Evolutionary conservation across 2,329 filamentous ascomycete genomes (phyloP).

Genomic region (Xylariales sp.): DNA sequence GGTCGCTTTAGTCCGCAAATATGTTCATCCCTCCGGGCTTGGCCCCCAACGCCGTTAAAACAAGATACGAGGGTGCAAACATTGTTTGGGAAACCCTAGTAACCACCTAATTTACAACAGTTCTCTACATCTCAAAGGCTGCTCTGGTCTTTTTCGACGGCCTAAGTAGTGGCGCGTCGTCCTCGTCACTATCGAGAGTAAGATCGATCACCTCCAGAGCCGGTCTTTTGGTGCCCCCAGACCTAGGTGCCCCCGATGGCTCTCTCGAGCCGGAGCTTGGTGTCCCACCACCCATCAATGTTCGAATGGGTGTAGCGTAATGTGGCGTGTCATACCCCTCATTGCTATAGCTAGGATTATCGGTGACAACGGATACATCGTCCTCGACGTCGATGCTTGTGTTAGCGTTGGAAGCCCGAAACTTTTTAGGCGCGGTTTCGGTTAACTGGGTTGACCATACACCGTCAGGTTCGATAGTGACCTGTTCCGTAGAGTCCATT

Average conservation of each 20-base stretch:
- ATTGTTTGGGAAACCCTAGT: neutral
- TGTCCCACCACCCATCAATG: slow-evolving; percentile 37
- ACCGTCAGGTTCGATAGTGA: slow-evolving; percentile 89
- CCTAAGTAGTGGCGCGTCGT: slow-evolving; percentile 56
- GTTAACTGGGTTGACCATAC: slow-evolving; percentile 69
- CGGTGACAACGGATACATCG: slow-evolving; percentile 61
- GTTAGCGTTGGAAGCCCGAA: slow-evolving; percentile 44
- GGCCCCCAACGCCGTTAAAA: slow-evolving; percentile 28
- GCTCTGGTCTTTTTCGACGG: slow-evolving; percentile 56
- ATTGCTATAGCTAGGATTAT: slow-evolving; percentile 53
- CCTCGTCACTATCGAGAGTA: slow-evolving; percentile 67
- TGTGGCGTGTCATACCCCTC: slow-evolving; percentile 51
- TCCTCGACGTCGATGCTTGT: slow-evolving; percentile 60
- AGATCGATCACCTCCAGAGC: slow-evolving; percentile 68
- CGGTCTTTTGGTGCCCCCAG: slow-evolving; percentile 48
- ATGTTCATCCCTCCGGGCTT: slow-evolving; percentile 17
- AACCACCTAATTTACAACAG: slow-evolving; percentile 25
- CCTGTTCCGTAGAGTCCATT: slow-evolving; percentile 77
- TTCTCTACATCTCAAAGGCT: slow-evolving; percentile 12
- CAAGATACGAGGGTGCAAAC: slow-evolving; percentile 3
- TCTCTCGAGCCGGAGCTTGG: slow-evolving; percentile 42
- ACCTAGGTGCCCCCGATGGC: slow-evolving; percentile 54
- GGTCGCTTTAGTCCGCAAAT: slow-evolving; percentile 9
- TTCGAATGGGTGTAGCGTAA: slow-evolving; percentile 42
- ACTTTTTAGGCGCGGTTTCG: slow-evolving; percentile 48